Base-by-base conservation (phyloP, 805 yeast species). In the Candida tammaniensis region DNA sequence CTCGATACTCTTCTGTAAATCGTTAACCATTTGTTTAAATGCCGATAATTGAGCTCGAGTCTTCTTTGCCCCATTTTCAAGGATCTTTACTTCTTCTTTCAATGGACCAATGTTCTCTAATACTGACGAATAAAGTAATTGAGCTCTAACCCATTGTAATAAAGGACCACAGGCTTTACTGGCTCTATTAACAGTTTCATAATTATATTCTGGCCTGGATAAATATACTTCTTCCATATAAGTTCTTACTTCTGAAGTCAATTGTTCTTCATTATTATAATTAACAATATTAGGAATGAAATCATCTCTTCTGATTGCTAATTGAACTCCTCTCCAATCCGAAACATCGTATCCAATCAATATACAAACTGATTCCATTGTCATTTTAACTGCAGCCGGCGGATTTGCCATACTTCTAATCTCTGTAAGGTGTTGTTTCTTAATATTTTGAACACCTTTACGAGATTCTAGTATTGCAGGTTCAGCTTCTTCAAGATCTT, bases 101-200 rank as follows among this genome's bases (percentile, higher is more conserved):
- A 91, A 57, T 0, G 98, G 98, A 1, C 77, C 83, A 17, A 91
- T 74, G 32, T 70, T 73, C 23, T 83, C 82, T 27, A 86, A 60
- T 15, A 88, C 82, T 1, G 74, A 51, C 0, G 91, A 74, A 51
- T 82, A 91, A n/a, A 70, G 64, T n/a, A 88, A 66, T 44, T 91
- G 97, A 0, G 98, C 97, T 35, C 72, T 70, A 0, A 88, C 89
- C 98, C 98, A 91, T 41, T 80, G 80, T 13, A 84, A 51, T 22
- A 91, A 61, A 0, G 98, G 98, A 0, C 96, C 98, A 62, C 97
- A 87, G 0, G 97, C 97, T 51, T 85, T 87, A 56, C 95, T 83
- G 4, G 98, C 98, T 24, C 97, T 67, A 47, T 84, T 76, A 0
- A 86, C 95, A 0, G 84, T 61, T 30, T 81, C 88, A 47, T 61